Percentiles rank a stretch among this genome's conserved stretches.
Evolutionary conservation across 208 protist genomes (phyloP).

Genomic region (Leishmania turanica): DNA sequence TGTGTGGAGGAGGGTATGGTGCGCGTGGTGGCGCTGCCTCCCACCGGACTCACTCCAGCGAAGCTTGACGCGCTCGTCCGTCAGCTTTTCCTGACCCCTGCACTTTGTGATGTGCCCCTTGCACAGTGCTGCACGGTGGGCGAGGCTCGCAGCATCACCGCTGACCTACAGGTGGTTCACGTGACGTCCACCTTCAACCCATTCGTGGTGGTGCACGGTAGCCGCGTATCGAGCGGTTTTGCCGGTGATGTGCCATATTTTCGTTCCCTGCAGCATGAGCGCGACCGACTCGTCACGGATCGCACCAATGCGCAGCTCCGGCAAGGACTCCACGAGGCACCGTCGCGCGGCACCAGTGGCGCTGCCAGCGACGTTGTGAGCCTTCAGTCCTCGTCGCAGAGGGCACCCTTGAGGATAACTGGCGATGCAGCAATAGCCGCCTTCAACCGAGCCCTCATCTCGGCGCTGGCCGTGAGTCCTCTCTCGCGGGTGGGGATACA

Average conservation of each 20-base stretch:
- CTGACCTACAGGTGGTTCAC: constrained; percentile 7
- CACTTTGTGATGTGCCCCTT: constrained; percentile 4
- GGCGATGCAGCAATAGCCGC: constrained; percentile 22
- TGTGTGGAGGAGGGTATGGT: constrained; percentile 22
- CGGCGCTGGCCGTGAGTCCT: constrained; percentile 37
- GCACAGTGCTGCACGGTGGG: constrained; percentile 10
- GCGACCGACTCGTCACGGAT: constrained; percentile 37
- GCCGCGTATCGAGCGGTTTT: constrained; percentile 58
- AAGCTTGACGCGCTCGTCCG: constrained; percentile 21
- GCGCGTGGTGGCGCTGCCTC: constrained; percentile 9
- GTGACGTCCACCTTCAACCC: constrained; percentile 50
- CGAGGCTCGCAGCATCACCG: background rate
- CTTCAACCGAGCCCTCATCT: constrained; percentile 51
- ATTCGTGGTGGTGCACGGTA: constrained; percentile 75
- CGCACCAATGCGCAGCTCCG: constrained; percentile 29
- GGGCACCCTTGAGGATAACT: background rate
- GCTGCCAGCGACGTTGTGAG: constrained; percentile 31
- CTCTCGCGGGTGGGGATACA: constrained; percentile 46
- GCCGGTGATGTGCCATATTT: constrained; percentile 40
- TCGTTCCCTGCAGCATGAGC: constrained; percentile 38
- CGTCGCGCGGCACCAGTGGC: constrained; percentile 16
- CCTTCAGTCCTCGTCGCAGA: constrained; percentile 24
- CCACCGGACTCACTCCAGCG: constrained; percentile 2
- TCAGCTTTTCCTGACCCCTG: constrained; percentile 31
- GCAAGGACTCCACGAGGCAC: constrained; percentile 7